Evolutionary conservation across 768 basidiomycete genomes (phyloP), one percentile per base, ranked within the genome.

Genomic region (Cystobasidiopsis lactophilus): DNA sequence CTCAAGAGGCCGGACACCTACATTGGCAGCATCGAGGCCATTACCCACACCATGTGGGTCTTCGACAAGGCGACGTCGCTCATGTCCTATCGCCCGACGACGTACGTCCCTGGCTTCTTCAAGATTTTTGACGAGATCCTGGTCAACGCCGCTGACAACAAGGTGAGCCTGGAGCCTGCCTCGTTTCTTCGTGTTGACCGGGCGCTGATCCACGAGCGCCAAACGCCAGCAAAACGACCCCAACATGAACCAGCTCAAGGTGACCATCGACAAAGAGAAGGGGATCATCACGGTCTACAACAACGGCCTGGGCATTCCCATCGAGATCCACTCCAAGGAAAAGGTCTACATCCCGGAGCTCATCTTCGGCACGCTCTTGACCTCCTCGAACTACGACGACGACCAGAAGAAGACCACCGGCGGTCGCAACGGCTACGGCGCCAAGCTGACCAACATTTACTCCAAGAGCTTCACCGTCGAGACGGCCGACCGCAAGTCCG

Each of bases 41-140:
- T 85, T 51, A 81, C 77, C 0, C 82, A 89, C 64, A 60, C 68
- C 26, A 86, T 96, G 78, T 98, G 93, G 93, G 85, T 85, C 2
- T 91, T 79, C 64, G 86, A 96, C 65, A 71, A 75, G 1, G 79
- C 78, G 33, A 76, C 70, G 37, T 88, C 85, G 62, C 79, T 78
- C 27, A 86, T 98, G 79, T 77, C 77, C 1, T 68, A 77, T 61
- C 74, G 72, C 21, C 62, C 67, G 10, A 69, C 68, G 29, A 83
- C 77, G 61, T 98, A 80, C 63, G 89, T 95, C 2, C 93, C 93
- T 0, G 93, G 89, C 50, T 91, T 98, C 67, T 88, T 89, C 76
- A 98, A 98, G 74, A 98, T 98, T 62, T 80, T 98, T 14, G 93
- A 98, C 63, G 93, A 98, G 69, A 98, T 98, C 62, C 72, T 98